These are phyloP conservation scores for Trichothecium sympodiale DNA, from an alignment of 2,329 filamentous ascomycete species.

Conservation along the genomic window DNA sequence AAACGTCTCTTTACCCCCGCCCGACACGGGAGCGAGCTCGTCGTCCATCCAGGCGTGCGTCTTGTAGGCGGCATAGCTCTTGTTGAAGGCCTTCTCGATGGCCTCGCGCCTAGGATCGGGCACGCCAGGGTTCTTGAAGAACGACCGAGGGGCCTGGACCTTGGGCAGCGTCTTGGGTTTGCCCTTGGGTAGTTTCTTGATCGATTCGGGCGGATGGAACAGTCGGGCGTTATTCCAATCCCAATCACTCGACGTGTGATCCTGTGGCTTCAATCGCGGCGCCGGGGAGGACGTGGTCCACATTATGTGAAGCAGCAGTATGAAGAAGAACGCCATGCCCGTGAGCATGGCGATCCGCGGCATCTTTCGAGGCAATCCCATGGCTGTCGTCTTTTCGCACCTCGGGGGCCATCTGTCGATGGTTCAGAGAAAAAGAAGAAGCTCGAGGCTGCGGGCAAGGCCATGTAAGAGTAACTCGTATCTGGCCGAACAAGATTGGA, in stretches of 20 bases:
- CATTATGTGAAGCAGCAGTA: slow-evolving; percentile 2
- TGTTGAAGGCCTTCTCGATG: slow-evolving; percentile 6
- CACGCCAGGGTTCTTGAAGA: slow-evolving; percentile 2
- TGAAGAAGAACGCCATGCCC: slow-evolving; percentile 1
- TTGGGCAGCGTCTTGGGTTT: slow-evolving; percentile 2
- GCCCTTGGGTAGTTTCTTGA: slow-evolving; percentile 6
- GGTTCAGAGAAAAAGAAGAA: too few species aligned
- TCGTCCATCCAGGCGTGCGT: slow-evolving; percentile 40
- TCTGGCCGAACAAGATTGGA: too few species aligned
- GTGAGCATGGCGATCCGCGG: slow-evolving; percentile 3
- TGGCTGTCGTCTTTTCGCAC: too few species aligned
- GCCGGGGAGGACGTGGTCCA: background rate
- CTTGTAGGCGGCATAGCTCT: slow-evolving; percentile 37
- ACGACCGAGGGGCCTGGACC: slow-evolving; percentile 5
- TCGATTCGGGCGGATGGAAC: slow-evolving; percentile 5
- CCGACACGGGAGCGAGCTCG: slow-evolving; percentile 37
- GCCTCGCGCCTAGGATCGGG: slow-evolving; percentile 6
- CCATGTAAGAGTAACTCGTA: too few species aligned
- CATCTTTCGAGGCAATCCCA: too few species aligned
- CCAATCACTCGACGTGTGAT: slow-evolving; percentile 2
- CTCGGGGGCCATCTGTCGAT: too few species aligned
- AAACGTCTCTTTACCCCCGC: slow-evolving; percentile 33
- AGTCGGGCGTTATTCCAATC: slow-evolving; percentile 5
- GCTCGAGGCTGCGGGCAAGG: too few species aligned
- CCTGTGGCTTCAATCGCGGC: background rate